Percentiles rank a stretch among this genome's conserved stretches.
These are phyloP conservation scores for Dactylella cylindrospora DNA, from an alignment of 2,329 filamentous ascomycete genomes.

Conservation along the genomic window DNA sequence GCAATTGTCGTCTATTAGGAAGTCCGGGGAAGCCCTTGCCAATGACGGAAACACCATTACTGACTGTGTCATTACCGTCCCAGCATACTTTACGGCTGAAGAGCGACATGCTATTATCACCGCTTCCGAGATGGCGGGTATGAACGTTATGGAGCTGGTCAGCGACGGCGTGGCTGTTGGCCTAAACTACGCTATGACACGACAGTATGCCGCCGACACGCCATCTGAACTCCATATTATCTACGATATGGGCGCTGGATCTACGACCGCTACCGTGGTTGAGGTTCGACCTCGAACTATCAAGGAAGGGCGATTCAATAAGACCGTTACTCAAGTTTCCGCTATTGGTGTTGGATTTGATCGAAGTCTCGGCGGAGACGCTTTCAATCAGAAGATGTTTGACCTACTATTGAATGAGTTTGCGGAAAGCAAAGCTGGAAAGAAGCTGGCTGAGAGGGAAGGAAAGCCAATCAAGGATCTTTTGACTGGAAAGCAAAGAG, in stretches of 20 bases:
- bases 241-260: conserved; percentile 97
- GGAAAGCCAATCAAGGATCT: conserved; percentile 67
- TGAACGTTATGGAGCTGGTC: conserved; percentile 80
- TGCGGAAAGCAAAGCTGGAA: conserved; percentile 36
- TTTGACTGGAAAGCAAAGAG: conserved; percentile 73
- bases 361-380: conserved; percentile 81
- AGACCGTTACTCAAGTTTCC: conserved; percentile 93
- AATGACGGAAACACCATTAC: conserved; percentile 72
- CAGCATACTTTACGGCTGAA: conserved; percentile 83
- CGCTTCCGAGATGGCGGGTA: conserved; percentile 81
- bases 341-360: conserved; percentile 88
- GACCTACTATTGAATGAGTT: conserved; percentile 72
- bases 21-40: conserved; percentile 81
- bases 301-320: conserved; percentile 94
- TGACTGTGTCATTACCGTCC: conserved; percentile 84
- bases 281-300: conserved; percentile 85
- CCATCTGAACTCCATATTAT: conserved; percentile 88
- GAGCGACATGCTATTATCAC: conserved; percentile 84
- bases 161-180: conserved; percentile 91
- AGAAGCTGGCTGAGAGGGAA: conserved; percentile 51
- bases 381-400: conserved; percentile 82
- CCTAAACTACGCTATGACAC: conserved; percentile 88
- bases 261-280: conserved; percentile 83
- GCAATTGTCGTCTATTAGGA: conserved; percentile 87
- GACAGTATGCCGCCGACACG: conserved; percentile 69